Evolutionary conservation across 2,329 filamentous ascomycete genomes (phyloP), one percentile per base, ranked within the genome.

Genomic region (Sporothrix pallida): DNA sequence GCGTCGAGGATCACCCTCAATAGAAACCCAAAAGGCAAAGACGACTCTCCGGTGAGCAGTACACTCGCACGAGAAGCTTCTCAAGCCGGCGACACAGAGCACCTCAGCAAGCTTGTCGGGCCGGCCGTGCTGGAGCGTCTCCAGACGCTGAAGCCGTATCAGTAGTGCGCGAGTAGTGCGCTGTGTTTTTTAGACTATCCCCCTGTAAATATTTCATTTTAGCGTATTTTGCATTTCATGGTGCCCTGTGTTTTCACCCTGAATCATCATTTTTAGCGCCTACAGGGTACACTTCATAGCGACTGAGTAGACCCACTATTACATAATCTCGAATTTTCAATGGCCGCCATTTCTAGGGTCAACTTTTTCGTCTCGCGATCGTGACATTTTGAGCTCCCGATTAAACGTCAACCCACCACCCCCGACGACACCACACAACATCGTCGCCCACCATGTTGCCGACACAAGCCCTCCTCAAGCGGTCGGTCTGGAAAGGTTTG

Each of bases 401-500:
- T 26, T 26, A 3, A 26, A 26, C 23, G 23, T 26, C 23, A 26
- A 26, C 23, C 23, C 31, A 73, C 15, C 70, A 17, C 37, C 44
- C 48, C 44, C 72, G 67, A 75, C 79, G 78, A 68, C 48, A 56
- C 15, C 70, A 62, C 15, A 26, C n/a, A 60, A 46, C 56, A 37
- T 15, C 48, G 68, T 56, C 54, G 74, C 74, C 31, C 17, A 73
- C 72, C 46, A 94, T 94, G 92, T 87, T 90, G 81, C 87, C 90
- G 76, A 93, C 92, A 78, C 86, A 89, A 79, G 86, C 85, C 79
- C 87, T 93, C 20, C 81, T 92, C 52, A 90, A 90, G 84, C 91
- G 93, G 78, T 96, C 93, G 69, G 91, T 95, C 79, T 97, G 93
- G 93, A 97, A 97, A 87, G 93, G 93, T 94, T 13, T 37, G 50